Conservation (phyloP, 208 protist species). For the Leishmania tarentolae region DNA sequence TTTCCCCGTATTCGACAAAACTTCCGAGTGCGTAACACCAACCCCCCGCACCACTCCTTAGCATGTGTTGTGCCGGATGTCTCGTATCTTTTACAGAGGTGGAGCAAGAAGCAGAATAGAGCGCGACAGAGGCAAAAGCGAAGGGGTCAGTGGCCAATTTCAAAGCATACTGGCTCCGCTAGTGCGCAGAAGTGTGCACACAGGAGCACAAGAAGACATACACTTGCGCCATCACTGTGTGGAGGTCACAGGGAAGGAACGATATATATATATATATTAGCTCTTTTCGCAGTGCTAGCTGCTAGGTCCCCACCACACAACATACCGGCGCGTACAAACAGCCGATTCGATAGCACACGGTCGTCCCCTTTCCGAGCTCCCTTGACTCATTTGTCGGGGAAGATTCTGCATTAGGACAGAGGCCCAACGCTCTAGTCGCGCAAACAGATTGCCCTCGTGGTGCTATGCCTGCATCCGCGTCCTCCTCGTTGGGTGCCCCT, state of each 20-base stretch:
- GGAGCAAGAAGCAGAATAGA: not conserved
- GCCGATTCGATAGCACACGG: not conserved
- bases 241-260: not conserved
- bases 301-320: not conserved
- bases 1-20: not conserved
- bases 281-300: not conserved
- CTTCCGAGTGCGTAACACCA: not conserved
- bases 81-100: not conserved
- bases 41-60: not conserved
- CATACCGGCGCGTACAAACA: not conserved
- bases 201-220: not conserved
- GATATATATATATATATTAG: no score
- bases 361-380: not conserved
- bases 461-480: conserved; percentile 3
- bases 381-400: not conserved
- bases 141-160: not conserved
- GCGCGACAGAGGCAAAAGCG: not conserved
- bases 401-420: not conserved
- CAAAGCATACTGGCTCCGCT: not conserved
- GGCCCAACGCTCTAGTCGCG: not conserved
- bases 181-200: not conserved
- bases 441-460: not conserved
- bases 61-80: not conserved
- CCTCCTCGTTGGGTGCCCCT: conserved; percentile 11
- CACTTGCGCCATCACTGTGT: not conserved